Base-by-base conservation (phyloP, 2,329 filamentous ascomycete species). In the Pezicula radicicola region DNA sequence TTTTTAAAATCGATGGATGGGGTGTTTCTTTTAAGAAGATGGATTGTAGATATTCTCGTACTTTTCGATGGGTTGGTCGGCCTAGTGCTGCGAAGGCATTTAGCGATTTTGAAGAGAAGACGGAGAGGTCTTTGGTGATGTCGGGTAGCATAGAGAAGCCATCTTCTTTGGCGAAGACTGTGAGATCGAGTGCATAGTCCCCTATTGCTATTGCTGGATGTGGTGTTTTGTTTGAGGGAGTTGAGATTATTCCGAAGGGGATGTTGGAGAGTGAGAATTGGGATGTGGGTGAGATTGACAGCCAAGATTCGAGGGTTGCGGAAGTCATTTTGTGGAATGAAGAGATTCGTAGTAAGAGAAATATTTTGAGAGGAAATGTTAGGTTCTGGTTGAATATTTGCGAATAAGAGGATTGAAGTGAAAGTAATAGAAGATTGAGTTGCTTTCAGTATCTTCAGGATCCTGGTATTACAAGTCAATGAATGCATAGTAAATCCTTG, bases 81-180 rank as follows among this genome's bases (percentile, higher is more conserved):
- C 89, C 89, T 2, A 93, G 75, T 0, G 81, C 81, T 2, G 89
- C 89, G 60, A 93, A 93, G 2, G 78, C 81, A 64, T 91, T 91
- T 50, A 91, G 68, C 0, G 83, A 88, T 0, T 83, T 72, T 56
- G 84, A 72, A 10, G 75, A 78, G 68, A 91, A 89, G 44, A 88
- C 80, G 4, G 72, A 66, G 50, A 81, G 72, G 58, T 87, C 78
- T 5, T 77, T 72, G 56, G 81, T 74, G 35, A 63, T 39, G 52
- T 63, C 53, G 54, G 83, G 78, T 10, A 87, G 72, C 13, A 73
- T 75, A 2, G 75, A 72, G 65, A 89, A 88, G 52, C 83, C 84
- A 53, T 79, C 75, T 6, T 75, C 72, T 1, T 75, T 69, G 7
- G 84, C 72, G 55, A 91, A 87, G 1, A 72, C 72, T 49, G 79